These are phyloP conservation scores for Eutypa lata DNA, from an alignment of 2,329 filamentous ascomycete genomes.

Conservation along the genomic window DNA sequence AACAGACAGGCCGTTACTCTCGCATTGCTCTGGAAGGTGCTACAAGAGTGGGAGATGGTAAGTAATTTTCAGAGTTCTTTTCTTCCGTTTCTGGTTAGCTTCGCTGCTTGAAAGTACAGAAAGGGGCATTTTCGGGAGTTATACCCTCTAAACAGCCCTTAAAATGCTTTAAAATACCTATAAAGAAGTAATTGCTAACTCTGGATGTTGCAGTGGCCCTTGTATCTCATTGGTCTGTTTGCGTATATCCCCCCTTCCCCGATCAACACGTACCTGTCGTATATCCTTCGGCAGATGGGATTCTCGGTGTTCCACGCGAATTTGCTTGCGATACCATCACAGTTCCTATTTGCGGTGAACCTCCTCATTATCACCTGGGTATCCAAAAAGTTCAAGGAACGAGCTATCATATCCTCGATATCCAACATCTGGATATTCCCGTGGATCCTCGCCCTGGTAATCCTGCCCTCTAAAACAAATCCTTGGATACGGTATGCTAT, in stretches of 20 bases:
- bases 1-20: constrained; percentile 55
- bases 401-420: constrained; percentile 41
- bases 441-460: constrained; percentile 42
- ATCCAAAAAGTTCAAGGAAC: constrained; percentile 34
- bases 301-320: constrained; percentile 62
- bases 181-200: too few species aligned
- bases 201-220: too few species aligned
- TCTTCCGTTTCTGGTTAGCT: too few species aligned
- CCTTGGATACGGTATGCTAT: constrained; percentile 41
- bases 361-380: constrained; percentile 18
- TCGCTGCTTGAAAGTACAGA: too few species aligned
- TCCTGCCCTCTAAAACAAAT: constrained; percentile 32
- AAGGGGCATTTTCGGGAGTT: too few species aligned
- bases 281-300: constrained; percentile 54
- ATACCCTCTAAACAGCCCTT: too few species aligned
- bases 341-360: constrained; percentile 43
- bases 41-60: constrained; percentile 50
- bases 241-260: constrained; percentile 51
- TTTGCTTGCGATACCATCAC: constrained; percentile 58
- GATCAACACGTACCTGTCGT: constrained; percentile 54
- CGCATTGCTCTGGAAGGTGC: constrained; percentile 45
- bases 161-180: too few species aligned
- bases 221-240: constrained; percentile 51
- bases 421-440: constrained; percentile 50
- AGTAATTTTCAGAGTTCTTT: too few species aligned